Evolutionary conservation across 23 red algal species (phyloP).

Genomic region (Gracilariopsis chorda): DNA sequence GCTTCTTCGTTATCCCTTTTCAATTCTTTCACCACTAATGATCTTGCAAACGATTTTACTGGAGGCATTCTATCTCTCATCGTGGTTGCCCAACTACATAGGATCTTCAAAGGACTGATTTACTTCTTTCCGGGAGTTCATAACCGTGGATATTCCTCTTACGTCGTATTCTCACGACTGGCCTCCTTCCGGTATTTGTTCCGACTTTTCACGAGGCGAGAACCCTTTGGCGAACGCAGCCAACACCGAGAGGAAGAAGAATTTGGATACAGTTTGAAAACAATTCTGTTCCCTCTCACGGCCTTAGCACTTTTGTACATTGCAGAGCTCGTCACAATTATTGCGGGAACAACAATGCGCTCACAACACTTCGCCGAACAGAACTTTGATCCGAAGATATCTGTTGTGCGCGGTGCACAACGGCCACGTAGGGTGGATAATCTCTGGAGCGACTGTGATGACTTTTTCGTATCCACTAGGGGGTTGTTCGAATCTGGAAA

Average conservation of each 20-base stretch:
- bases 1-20: not conserved
- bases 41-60: not conserved
- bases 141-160: not conserved
- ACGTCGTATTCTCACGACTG: not conserved
- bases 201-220: not conserved
- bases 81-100: not conserved
- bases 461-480: not conserved
- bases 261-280: not conserved
- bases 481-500: not conserved
- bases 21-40: not conserved
- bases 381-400: not conserved
- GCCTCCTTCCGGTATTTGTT: not conserved
- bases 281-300: not conserved
- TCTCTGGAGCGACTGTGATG: not conserved
- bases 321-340: not conserved
- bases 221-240: not conserved
- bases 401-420: not conserved
- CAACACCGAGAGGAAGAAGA: not conserved
- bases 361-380: not conserved
- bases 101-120: not conserved
- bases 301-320: not conserved
- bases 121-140: not conserved
- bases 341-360: not conserved
- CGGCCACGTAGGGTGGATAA: not conserved
- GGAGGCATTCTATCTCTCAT: not conserved